A percentile compares a stretch with the other conserved stretches of the same genome.
These are phyloP conservation scores for Brasilioporus rufonigricans DNA, from an alignment of 768 basidiomycete genomes.

Conservation along the genomic window DNA sequence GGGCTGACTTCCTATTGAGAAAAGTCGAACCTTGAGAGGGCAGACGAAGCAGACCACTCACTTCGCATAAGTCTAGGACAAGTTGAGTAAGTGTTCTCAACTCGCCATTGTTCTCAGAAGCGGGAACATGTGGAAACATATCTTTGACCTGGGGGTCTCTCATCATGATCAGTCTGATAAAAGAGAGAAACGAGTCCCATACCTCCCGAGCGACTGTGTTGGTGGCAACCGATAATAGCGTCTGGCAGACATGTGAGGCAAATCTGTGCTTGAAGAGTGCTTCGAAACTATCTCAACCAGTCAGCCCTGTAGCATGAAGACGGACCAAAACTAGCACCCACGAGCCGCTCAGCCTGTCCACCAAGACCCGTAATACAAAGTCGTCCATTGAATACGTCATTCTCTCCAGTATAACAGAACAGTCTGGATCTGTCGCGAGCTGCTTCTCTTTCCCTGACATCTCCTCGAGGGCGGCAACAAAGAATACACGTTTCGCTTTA, in stretches of 20 bases:
- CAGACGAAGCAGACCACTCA: conserved; percentile 29
- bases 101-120: conserved; percentile 57
- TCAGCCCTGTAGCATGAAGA: conserved; percentile 5
- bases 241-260: conserved; percentile 95
- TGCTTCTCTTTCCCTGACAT: conserved; percentile 87
- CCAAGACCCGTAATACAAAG: conserved; percentile 87
- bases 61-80: conserved; percentile 62
- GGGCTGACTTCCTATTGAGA: conserved; percentile 65
- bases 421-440: conserved; percentile 91
- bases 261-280: conserved; percentile 76
- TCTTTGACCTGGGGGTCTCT: conserved; percentile 45
- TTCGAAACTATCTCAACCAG: conserved; percentile 48
- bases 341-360: conserved; percentile 86
- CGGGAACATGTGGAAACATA: conserved; percentile 48
- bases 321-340: conserved; percentile 44
- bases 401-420: conserved; percentile 85
- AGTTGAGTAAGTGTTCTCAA: conserved; percentile 63
- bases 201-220: conserved; percentile 74
- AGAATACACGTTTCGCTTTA: conserved; percentile 72
- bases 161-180: background rate
- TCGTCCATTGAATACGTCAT: conserved; percentile 95
- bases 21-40: conserved; percentile 15
- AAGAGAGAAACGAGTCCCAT: conserved; percentile 4
- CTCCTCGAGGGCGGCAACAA: conserved; percentile 79
- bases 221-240: conserved; percentile 65